phyloP scores from a whole-genome alignment of 2,329 filamentous ascomycete genomes.

The Xylariaceae sp. region DNA sequence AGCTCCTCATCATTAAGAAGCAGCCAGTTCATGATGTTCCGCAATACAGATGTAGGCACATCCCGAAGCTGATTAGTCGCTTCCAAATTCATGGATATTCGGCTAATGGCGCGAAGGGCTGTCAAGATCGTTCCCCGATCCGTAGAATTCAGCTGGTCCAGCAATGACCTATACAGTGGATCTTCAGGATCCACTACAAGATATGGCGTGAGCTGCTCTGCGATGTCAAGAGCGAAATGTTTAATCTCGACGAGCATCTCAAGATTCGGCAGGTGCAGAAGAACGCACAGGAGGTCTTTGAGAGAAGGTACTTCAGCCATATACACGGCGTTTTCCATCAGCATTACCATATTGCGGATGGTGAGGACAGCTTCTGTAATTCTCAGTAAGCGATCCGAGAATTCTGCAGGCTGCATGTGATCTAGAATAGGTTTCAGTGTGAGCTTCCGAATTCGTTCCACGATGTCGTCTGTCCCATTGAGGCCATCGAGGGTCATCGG shows the following conservation, averaged over 20 bases:
- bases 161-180: slow-evolving; percentile 72
- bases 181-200: slow-evolving; percentile 68
- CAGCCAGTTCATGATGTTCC: slow-evolving; percentile 68
- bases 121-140: slow-evolving; percentile 83
- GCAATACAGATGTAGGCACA: slow-evolving; percentile 62
- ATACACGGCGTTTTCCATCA: slow-evolving; percentile 82
- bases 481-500: slow-evolving; percentile 47
- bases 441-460: slow-evolving; percentile 67
- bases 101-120: slow-evolving; percentile 73
- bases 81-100: slow-evolving; percentile 83
- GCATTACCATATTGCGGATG: slow-evolving; percentile 91
- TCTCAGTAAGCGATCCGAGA: slow-evolving; percentile 66
- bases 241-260: slow-evolving; percentile 77
- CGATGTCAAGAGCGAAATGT: slow-evolving; percentile 86
- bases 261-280: slow-evolving; percentile 70
- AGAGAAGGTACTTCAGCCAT: slow-evolving; percentile 71
- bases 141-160: slow-evolving; percentile 58
- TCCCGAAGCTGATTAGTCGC: slow-evolving; percentile 71
- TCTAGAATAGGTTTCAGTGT: slow-evolving; percentile 56
- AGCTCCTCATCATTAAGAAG: slow-evolving; percentile 87
- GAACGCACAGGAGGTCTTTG: slow-evolving; percentile 78
- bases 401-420: slow-evolving; percentile 68
- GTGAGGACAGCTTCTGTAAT: slow-evolving; percentile 85
- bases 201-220: slow-evolving; percentile 83
- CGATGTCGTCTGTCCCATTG: slow-evolving; percentile 66